phyloP scores from a whole-genome alignment of 345 rosid species.

The Gossypium rotundifolium region DNA sequence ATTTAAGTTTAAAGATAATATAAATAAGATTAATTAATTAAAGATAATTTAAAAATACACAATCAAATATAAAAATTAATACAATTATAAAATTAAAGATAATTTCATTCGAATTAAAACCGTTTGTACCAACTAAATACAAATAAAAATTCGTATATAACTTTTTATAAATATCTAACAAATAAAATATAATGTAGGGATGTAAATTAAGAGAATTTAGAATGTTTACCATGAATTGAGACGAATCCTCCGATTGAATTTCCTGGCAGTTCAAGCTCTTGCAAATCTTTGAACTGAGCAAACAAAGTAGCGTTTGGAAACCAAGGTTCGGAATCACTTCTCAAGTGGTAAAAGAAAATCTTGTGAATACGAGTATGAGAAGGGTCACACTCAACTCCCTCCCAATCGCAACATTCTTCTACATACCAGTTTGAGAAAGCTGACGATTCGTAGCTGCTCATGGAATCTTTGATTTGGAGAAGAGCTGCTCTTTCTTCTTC shows the following conservation, averaged over 20 bases:
- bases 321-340: neutral
- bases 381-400: neutral
- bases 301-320: slow-evolving; percentile 14
- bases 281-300: slow-evolving; percentile 11
- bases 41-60: too few species aligned
- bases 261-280: slow-evolving; percentile 8
- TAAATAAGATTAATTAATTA: too few species aligned
- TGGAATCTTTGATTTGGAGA: neutral
- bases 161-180: too few species aligned
- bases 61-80: too few species aligned
- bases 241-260: slow-evolving; percentile 10
- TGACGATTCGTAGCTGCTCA: neutral
- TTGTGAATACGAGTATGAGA: neutral
- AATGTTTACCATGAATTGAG: neutral
- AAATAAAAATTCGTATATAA: too few species aligned
- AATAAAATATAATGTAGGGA: neutral
- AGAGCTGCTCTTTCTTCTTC: neutral
- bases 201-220: neutral
- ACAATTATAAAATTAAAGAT: too few species aligned
- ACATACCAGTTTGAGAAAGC: neutral
- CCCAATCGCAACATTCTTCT: neutral
- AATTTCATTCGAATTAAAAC: too few species aligned
- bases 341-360: neutral
- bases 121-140: fast-evolving
- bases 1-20: too few species aligned